These are phyloP conservation scores for Cystobasidium slooffiae DNA, from an alignment of 1,284 basidiomycete species.

Conservation along the genomic window DNA sequence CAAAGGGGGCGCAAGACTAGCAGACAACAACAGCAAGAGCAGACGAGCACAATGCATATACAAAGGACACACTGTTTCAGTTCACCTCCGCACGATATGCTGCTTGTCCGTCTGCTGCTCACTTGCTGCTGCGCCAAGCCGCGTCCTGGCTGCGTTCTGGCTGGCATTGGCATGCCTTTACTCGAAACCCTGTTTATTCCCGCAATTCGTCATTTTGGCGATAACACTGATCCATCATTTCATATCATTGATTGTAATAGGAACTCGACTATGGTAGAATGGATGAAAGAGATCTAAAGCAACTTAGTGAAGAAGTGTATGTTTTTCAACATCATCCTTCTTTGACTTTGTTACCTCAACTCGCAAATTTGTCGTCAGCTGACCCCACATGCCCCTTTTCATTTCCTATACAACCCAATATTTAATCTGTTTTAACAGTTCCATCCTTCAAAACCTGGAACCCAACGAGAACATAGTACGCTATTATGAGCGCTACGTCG, in stretches of 20 bases:
- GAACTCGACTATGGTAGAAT: constrained; percentile 95
- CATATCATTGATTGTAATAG: constrained; percentile 76
- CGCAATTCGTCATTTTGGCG: too few relatives aligned
- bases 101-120: too few relatives aligned
- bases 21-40: too few relatives aligned
- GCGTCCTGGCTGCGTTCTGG: too few relatives aligned
- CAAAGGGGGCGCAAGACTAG: too few relatives aligned
- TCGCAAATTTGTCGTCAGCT: background rate
- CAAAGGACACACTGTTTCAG: background rate
- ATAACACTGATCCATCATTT: constrained; percentile 61
- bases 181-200: too few relatives aligned
- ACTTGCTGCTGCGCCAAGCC: too few relatives aligned
- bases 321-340: constrained; percentile 55
- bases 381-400: background rate
- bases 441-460: constrained; percentile 91
- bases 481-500: constrained; percentile 88
- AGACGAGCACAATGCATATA: background rate
- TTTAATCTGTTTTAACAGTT: constrained; percentile 62
- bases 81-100: background rate
- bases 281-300: constrained; percentile 88
- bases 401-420: background rate
- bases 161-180: too few relatives aligned
- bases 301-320: constrained; percentile 97
- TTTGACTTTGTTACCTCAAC: too few relatives aligned
- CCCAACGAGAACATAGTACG: constrained; percentile 89